A percentile compares a stretch with the other conserved stretches of the same genome.
Conservation (phyloP, 2,329 filamentous ascomycete genomes). For the Westerdykella sp. region DNA sequence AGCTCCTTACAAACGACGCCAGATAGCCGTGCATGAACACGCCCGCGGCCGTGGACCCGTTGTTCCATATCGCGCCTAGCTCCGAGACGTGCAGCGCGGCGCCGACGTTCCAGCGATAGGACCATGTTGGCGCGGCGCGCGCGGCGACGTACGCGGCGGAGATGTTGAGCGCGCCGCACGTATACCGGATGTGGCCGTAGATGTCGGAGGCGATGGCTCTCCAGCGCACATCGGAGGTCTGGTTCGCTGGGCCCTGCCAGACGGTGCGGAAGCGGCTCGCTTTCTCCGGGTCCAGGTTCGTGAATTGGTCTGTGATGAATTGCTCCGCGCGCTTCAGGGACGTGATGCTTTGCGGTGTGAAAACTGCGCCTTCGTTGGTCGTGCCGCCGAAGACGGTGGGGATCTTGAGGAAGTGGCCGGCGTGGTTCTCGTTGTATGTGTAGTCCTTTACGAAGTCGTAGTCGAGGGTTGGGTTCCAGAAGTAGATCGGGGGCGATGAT, state of each 20-base stretch:
- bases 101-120: slow-evolving; percentile 46
- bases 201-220: slow-evolving; percentile 36
- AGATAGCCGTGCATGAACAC: slow-evolving; percentile 38
- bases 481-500: slow-evolving; percentile 30
- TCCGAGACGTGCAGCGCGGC: slow-evolving; percentile 36
- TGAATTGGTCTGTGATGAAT: slow-evolving; percentile 37
- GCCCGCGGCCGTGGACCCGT: slow-evolving; percentile 24
- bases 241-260: slow-evolving; percentile 28
- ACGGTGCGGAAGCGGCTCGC: slow-evolving; percentile 13
- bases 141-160: slow-evolving; percentile 28
- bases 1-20: slow-evolving; percentile 40
- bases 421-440: slow-evolving; percentile 33
- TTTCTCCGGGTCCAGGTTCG: slow-evolving; percentile 24
- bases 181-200: slow-evolving; percentile 47
- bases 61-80: slow-evolving; percentile 35
- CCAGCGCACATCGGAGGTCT: slow-evolving; percentile 18
- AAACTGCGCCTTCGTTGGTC: slow-evolving; percentile 41
- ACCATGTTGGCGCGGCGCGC: slow-evolving; percentile 33
- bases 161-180: slow-evolving; percentile 42
- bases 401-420: slow-evolving; percentile 36
- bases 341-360: slow-evolving; percentile 35
- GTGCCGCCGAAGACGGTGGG: slow-evolving; percentile 42
- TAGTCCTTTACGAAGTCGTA: slow-evolving; percentile 38
- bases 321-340: slow-evolving; percentile 28
- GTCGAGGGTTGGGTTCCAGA: slow-evolving; percentile 41